phyloP scores from a whole-genome alignment of 2,329 filamentous ascomycete genomes.

The Alternaria ventricosa region DNA sequence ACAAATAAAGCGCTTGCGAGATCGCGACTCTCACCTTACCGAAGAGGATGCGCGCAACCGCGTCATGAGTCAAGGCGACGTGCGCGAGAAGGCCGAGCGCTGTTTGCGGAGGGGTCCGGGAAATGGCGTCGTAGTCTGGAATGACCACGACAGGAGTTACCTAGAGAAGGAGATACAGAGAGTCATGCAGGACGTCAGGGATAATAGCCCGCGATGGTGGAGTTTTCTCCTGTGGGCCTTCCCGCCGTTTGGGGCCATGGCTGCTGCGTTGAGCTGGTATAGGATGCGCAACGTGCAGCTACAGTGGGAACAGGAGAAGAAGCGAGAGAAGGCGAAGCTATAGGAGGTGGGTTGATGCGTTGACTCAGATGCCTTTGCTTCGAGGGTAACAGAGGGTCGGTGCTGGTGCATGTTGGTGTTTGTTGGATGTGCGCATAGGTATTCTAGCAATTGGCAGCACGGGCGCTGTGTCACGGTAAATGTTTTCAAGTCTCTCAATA shows the following conservation, averaged over 20 bases:
- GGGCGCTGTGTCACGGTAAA: constrained; percentile 15
- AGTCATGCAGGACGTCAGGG: constrained; percentile 69
- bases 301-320: constrained; percentile 69
- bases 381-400: constrained; percentile 1
- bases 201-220: constrained; percentile 81
- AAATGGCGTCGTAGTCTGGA: constrained; percentile 85
- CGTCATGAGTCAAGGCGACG: constrained; percentile 85
- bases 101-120: constrained; percentile 68
- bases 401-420: constrained; percentile 11
- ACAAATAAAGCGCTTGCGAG: constrained; percentile 80
- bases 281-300: constrained; percentile 73
- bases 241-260: constrained; percentile 75
- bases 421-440: constrained; percentile 16
- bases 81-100: constrained; percentile 79
- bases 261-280: constrained; percentile 75
- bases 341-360: constrained; percentile 37
- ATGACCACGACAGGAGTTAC: constrained; percentile 77
- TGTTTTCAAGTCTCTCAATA: neutral
- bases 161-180: constrained; percentile 70
- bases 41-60: constrained; percentile 88
- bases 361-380: neutral
- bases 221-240: constrained; percentile 70
- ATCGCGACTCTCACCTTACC: constrained; percentile 77
- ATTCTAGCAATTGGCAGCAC: constrained; percentile 16
- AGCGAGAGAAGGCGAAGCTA: constrained; percentile 65